Percentiles rank a stretch among this genome's conserved stretches.
phyloP scores from a whole-genome alignment of 148 eudicot genomes.

The Amaranthus cruentus region DNA sequence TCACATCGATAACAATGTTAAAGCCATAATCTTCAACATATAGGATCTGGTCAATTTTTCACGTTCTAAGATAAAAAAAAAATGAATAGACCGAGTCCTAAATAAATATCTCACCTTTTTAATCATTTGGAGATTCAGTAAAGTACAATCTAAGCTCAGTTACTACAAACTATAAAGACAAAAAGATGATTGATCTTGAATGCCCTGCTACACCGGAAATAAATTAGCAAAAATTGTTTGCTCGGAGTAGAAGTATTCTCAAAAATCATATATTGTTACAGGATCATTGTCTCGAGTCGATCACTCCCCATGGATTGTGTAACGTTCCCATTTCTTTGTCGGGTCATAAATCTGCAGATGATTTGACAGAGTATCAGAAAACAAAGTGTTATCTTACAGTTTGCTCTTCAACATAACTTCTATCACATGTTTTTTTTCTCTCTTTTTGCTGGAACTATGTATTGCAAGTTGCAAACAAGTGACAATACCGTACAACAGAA shows the following conservation, averaged over 20 bases:
- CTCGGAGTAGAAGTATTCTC: not conserved
- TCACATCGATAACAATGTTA: too few species aligned
- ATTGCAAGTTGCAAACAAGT: not conserved
- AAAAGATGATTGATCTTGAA: too few species aligned
- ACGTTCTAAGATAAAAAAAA: too few species aligned
- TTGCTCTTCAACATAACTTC: not conserved
- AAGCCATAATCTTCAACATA: too few species aligned
- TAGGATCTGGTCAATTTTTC: too few species aligned
- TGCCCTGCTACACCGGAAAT: too few species aligned
- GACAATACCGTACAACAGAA: not conserved
- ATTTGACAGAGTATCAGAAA: conserved; percentile 9
- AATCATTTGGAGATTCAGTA: too few species aligned
- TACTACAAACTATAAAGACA: too few species aligned
- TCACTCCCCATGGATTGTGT: conserved; percentile 91
- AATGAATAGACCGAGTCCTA: too few species aligned
- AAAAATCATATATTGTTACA: not conserved
- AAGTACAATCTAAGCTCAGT: too few species aligned
- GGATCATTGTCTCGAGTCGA: not conserved
- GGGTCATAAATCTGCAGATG: conserved; percentile 84
- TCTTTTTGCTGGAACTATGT: too few species aligned
- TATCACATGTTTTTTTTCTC: not conserved
- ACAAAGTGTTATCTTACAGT: not conserved
- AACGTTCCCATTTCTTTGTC: conserved; percentile 89
- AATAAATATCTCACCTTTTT: too few species aligned
- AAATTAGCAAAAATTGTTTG: not conserved